Evolutionary conservation across 306 rosid genomes (phyloP).

Genomic region (Begonia fuchsioides): DNA sequence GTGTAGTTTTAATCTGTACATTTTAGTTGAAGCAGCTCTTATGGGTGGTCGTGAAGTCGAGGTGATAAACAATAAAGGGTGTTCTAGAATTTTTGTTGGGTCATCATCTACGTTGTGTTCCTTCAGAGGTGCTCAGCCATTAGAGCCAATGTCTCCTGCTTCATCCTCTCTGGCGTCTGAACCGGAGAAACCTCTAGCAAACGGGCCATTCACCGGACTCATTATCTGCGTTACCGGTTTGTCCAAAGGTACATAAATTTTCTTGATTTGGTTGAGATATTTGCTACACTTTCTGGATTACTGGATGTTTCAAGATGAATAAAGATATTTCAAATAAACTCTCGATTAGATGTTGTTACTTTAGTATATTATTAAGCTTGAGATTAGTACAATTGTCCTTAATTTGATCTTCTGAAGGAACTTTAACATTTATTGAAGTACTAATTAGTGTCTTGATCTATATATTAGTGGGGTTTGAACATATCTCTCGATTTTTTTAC

Average conservation of each 20-base stretch:
- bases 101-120: constrained; percentile 37
- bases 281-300: too few species aligned
- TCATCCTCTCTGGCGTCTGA: constrained; percentile 38
- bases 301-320: too few species aligned
- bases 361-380: too few species aligned
- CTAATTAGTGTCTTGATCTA: too few species aligned
- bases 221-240: constrained; percentile 88
- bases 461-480: too few species aligned
- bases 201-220: constrained; percentile 67
- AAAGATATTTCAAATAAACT: too few species aligned
- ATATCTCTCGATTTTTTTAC: constrained; percentile 14
- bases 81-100: constrained; percentile 55
- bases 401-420: too few species aligned
- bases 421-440: too few species aligned
- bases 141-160: constrained; percentile 57
- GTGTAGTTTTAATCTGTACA: constrained; percentile 2
- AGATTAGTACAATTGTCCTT: too few species aligned
- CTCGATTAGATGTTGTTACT: too few species aligned
- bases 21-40: constrained; percentile 21
- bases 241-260: constrained; percentile 54
- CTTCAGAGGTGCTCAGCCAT: constrained; percentile 36
- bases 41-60: constrained; percentile 69
- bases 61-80: constrained; percentile 60
- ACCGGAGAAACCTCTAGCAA: constrained; percentile 22
- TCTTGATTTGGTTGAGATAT: background rate